Base-by-base conservation (phyloP, 768 basidiomycete genomes). In the Boletus edulis region DNA sequence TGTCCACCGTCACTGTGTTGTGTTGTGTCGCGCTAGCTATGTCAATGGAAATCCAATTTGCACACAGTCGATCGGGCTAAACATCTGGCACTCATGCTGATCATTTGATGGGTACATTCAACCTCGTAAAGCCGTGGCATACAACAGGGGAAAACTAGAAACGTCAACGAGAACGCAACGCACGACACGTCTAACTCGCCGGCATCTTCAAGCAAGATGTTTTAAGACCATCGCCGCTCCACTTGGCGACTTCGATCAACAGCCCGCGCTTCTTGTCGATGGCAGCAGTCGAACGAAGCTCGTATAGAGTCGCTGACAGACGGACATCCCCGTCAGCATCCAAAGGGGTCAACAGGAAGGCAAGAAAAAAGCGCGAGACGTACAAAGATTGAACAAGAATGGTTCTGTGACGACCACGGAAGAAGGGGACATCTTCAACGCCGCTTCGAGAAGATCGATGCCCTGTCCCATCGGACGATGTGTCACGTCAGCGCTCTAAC, bases 331-430 rank as follows among this genome's bases (percentile, higher is more conserved):
- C 41, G n/a, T 39, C 17, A 49, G 43, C 17, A 13, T 18, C 11
- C 15, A 27, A 20, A 13, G 11, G 1, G 15, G 22, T 17, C 9
- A n/a, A 35, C 41, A 12, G 39, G 12, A 27, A 35, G 39, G 12
- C n/a, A 5, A 7, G 5, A 22, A 31, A 34, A 35, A 14, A 14
- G 3, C 4, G 34, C 34, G 34, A 35, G 34, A 35, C 86, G 56
- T 67, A 91, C 91, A 88, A 8, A 94, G 76, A 58, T 94, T 94
- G 72, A 93, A 93, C 42, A 93, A 66, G 72, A 89, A 89, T 5
- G 91, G 91, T 63, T 93, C 91, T 8, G 88, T 87, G 24, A 85
- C 80, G 13, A 87, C 85, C 10, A 88, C 81, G 46, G 81, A 81
- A 2, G 87, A 79, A 2, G 91, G 91, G 1, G 88, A 87, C 4